A percentile compares a stretch with the other conserved stretches of the same genome.
These are phyloP conservation scores for Penicillium sumatraense DNA, from an alignment of 2,329 filamentous ascomycete species.

Conservation along the genomic window DNA sequence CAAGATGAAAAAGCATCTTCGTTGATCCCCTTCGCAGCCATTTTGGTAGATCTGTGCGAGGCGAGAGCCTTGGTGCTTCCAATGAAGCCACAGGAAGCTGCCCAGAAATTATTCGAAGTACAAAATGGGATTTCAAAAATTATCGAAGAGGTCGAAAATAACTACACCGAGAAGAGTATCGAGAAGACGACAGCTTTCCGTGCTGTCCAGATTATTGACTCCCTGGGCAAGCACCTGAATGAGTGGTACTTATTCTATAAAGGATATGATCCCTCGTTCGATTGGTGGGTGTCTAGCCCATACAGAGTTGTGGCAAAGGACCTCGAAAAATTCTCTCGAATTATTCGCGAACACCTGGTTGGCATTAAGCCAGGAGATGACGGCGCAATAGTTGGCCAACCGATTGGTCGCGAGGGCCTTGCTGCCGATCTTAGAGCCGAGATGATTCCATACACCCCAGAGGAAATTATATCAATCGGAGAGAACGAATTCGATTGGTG, in stretches of 20 bases:
- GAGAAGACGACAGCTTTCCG: slow-evolving; percentile 53
- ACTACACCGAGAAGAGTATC: slow-evolving; percentile 10
- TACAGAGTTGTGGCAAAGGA: slow-evolving; percentile 40
- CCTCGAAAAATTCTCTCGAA: slow-evolving; percentile 41
- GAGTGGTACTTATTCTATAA: slow-evolving; percentile 59
- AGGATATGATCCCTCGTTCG: slow-evolving; percentile 61
- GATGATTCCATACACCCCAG: slow-evolving; percentile 63
- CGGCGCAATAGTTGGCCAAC: slow-evolving; percentile 61
- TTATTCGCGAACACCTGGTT: slow-evolving; percentile 50
- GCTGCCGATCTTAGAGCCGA: slow-evolving; percentile 59
- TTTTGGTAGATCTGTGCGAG: slow-evolving; percentile 53
- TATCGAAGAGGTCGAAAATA: slow-evolving; percentile 39
- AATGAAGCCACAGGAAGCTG: slow-evolving; percentile 50
- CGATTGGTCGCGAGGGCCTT: slow-evolving; percentile 58
- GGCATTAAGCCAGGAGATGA: slow-evolving; percentile 50
- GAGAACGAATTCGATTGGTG: slow-evolving; percentile 57
- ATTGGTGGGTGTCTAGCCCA: slow-evolving; percentile 60
- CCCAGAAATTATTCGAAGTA: slow-evolving; percentile 47
- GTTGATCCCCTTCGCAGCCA: slow-evolving; percentile 52
- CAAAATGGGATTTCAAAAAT: slow-evolving; percentile 38
- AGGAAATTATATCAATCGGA: slow-evolving; percentile 55
- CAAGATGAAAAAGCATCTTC: slow-evolving; percentile 31
- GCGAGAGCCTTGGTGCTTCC: slow-evolving; percentile 51
- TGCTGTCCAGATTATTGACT: slow-evolving; percentile 46
- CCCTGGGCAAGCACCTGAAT: slow-evolving; percentile 47